Percentiles rank a stretch among this genome's conserved stretches.
Conservation (phyloP, 805 yeast species). For the Cyberlindnera galapagoensis region DNA sequence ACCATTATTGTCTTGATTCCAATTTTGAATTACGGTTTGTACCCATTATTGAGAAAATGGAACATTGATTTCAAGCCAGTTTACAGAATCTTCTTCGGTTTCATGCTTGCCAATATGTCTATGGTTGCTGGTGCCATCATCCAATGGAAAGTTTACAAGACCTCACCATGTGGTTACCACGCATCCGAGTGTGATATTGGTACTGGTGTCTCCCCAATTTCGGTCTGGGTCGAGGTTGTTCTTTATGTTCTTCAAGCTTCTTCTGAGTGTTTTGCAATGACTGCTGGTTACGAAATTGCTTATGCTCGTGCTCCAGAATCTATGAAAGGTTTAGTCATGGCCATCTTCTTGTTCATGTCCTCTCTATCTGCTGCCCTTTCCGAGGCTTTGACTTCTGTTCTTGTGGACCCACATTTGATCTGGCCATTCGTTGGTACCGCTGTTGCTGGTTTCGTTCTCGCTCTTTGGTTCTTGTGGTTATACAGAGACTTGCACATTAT, state of each 20-base stretch:
- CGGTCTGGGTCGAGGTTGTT: conserved; percentile 62
- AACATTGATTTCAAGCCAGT: conserved; percentile 59
- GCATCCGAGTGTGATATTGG: conserved; percentile 45
- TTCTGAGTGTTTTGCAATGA: conserved; percentile 72
- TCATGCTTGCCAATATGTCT: conserved; percentile 49
- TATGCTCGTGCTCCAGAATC: conserved; percentile 73
- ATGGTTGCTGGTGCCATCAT: conserved; percentile 33
- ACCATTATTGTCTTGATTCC: conserved; percentile 77
- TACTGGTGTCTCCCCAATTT: conserved; percentile 32
- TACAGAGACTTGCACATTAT: conserved; percentile 16
- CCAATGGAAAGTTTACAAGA: conserved; percentile 59
- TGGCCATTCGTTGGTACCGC: conserved; percentile 66
- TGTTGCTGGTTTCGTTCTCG: conserved; percentile 52
- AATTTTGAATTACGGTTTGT: conserved; percentile 52
- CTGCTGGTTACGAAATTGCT: conserved; percentile 79
- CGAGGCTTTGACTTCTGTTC: conserved; percentile 63
- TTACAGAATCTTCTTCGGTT: conserved; percentile 66
- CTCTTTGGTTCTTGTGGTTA: conserved; percentile 42
- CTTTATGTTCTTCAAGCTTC: conserved; percentile 68
- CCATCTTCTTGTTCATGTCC: conserved; percentile 56
- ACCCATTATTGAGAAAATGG: conserved; percentile 42
- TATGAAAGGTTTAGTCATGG: conserved; percentile 38
- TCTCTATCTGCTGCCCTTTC: conserved; percentile 76
- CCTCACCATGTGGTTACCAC: conserved; percentile 67
- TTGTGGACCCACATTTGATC: conserved; percentile 61